Evolutionary conservation across 1,139 yeast genomes (phyloP).

Genomic region (Nakaseomyces glabratus): DNA sequence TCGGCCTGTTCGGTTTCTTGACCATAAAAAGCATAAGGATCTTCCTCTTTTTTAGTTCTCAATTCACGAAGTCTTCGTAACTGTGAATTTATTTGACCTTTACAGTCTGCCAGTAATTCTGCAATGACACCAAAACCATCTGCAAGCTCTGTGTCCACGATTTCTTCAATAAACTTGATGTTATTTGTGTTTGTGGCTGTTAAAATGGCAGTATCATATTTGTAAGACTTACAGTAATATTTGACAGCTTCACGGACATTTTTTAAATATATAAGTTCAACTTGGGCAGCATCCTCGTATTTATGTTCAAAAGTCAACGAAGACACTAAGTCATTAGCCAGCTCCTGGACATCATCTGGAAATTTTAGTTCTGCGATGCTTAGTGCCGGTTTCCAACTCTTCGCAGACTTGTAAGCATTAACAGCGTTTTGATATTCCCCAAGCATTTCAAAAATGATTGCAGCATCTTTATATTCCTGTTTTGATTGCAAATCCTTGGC

Average conservation of each 20-base stretch:
- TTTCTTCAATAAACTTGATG: slow-evolving; percentile 42
- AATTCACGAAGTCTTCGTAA: slow-evolving; percentile 74
- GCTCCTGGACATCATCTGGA: slow-evolving; percentile 34
- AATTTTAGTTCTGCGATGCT: slow-evolving; percentile 42
- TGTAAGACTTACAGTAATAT: slow-evolving; percentile 66
- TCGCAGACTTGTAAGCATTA: slow-evolving; percentile 58
- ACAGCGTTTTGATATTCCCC: slow-evolving; percentile 51
- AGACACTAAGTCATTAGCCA: slow-evolving; percentile 52
- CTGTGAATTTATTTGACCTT: slow-evolving; percentile 76
- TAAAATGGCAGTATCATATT: slow-evolving; percentile 68
- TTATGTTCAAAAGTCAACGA: slow-evolving; percentile 60
- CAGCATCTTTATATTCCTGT: slow-evolving; percentile 64
- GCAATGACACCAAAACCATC: slow-evolving; percentile 86
- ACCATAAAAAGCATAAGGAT: slow-evolving; percentile 80
- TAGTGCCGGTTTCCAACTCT: slow-evolving; percentile 81
- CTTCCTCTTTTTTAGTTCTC: slow-evolving; percentile 69
- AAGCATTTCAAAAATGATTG: slow-evolving; percentile 64
- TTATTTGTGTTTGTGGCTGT: slow-evolving; percentile 41
- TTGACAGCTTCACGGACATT: slow-evolving; percentile 55
- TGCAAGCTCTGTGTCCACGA: slow-evolving; percentile 65
- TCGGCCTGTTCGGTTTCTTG: slow-evolving; percentile 74
- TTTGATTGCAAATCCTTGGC: slow-evolving; percentile 52
- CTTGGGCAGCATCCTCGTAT: slow-evolving; percentile 76
- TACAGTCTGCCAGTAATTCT: slow-evolving; percentile 86
- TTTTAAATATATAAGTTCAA: slow-evolving; percentile 54